Evolutionary conservation across 495 filamentous ascomycete genomes (phyloP), one percentile per base, ranked within the genome.

Genomic region (Aspergillus campestris): DNA sequence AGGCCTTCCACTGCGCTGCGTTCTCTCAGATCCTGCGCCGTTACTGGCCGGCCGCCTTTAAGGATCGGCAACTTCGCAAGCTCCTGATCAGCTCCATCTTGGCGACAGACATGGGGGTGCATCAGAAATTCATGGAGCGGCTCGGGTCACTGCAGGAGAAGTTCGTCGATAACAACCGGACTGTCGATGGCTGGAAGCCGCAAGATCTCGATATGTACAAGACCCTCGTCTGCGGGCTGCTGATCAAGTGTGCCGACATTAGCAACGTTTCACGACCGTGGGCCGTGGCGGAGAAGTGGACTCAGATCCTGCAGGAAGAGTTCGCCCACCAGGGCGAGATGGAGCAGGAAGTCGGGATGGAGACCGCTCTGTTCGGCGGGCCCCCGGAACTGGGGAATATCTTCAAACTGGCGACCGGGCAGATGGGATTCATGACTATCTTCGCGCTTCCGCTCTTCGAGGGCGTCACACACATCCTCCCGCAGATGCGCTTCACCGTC

Each of bases 201-300:
- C 82, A 87, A 52, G 71, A 78, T 46, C 50, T 83, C 7, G 77
- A 82, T 27, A 81, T 90, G 46, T 79, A 88, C 52, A 83, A 81
- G 51, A 83, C 84, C 2, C 71, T 97, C 32, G 64, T 83, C 3
- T 96, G 92, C 62, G 87, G 87, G 18, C 65, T 98, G 38, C 66
- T 98, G 38, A 97, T 98, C 67, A 98, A 98, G 58, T 96, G 92
- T 61, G 92, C 92, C 27, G 92, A 98, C 60, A 97, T 98, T 60
- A 95, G 92, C 66, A 98, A 98, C 60, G 94, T 98, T 55, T 87
- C 90, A 30, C 82, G 90, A 45, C 82, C 81, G 46, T 89, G 90
- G 65, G 77, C 84, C 31, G 75, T 87, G 30, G 92, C 92, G 14
- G 71, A 82, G 14, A 73, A 82, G 56, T 98, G 92, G 92, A 92